Percentiles rank a stretch among this genome's conserved stretches.
These are phyloP conservation scores for Psilocybe azurescens DNA, from an alignment of 768 basidiomycete genomes.

Conservation along the genomic window DNA sequence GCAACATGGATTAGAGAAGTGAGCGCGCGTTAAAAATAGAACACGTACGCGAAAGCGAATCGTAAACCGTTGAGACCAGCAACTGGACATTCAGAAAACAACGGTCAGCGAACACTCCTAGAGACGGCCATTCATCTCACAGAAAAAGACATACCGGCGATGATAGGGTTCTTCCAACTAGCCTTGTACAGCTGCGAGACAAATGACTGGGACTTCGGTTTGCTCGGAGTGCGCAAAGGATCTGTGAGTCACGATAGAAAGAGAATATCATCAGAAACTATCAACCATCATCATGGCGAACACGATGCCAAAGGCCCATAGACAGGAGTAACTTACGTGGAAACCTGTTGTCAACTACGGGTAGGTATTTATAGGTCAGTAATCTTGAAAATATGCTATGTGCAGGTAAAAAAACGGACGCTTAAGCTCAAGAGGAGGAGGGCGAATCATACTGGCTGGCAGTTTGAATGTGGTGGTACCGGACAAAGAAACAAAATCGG, in stretches of 20 bases:
- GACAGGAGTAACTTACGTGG: conserved; percentile 27
- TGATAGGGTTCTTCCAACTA: conserved; percentile 46
- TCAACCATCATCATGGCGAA: not conserved
- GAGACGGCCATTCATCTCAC: no score
- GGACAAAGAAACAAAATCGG: conserved; percentile 37
- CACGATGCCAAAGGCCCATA: not conserved
- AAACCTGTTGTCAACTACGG: conserved; percentile 41
- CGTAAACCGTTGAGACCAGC: conserved; percentile 44
- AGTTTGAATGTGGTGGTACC: conserved; percentile 42
- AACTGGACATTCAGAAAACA: no score
- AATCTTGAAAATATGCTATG: not conserved
- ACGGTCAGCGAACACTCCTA: no score
- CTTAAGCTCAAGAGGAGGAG: conserved; percentile 47
- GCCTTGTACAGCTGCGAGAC: conserved; percentile 41
- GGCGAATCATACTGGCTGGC: conserved; percentile 44
- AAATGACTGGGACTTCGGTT: conserved; percentile 34
- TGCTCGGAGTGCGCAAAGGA: conserved; percentile 28
- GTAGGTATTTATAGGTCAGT: conserved; percentile 1
- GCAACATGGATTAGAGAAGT: not conserved
- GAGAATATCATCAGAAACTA: not conserved
- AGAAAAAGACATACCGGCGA: conserved; percentile 35
- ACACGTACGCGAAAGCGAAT: conserved; percentile 41
- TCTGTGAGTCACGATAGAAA: conserved; percentile 23
- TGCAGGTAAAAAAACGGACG: conserved; percentile 30
- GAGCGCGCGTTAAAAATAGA: not conserved